Evolutionary conservation across 768 basidiomycete genomes (phyloP), one percentile per base, ranked within the genome.

Genomic region (Serpula lacrymans): DNA sequence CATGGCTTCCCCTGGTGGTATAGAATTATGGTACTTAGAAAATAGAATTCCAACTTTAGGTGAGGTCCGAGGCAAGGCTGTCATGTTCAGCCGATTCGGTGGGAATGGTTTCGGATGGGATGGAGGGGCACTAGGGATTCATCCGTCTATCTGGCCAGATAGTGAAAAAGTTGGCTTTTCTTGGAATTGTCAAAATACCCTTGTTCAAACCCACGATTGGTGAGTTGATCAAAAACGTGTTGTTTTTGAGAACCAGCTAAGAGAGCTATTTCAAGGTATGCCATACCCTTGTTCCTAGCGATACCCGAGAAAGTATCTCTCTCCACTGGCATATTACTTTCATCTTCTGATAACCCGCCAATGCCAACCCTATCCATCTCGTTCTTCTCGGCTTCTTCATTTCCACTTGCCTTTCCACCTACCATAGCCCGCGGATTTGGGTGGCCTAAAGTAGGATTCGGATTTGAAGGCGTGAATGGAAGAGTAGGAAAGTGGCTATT

Each of bases 51-150:
- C 94, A 2, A 72, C 45, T 1, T 73, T 96, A 0, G 89, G 88
- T 1, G 85, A 94, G 59, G 91, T 86, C 7, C 68, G 93, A 51
- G 92, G 93, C 5, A 89, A 84, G 62, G 81, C 82, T 7, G 73
- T 96, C 23, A 60, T 97, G 69, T 79, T 95, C 54, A 90, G 87
- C 48, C 78, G 93, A 14, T 96, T 96, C 53, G 87, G 88, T 1
- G 78, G 73, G 1, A 70, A 82, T 47, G 77, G 80, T 3, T 63
- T 64, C 7, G 82, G 73, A 0, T 92, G 89, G 90, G 74, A 82
- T 48, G 69, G 71, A 16, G 82, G 77, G 3, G 86, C 82, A 2
- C 65, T 92, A 46, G 93, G 93, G 1, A 86, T 97, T n/a, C 88
- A 91, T 51, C 91, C 93, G 5, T 77, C 75, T 1, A 68, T 63